Evolutionary conservation across 441 rosid species (phyloP), one percentile per base, ranked within the genome.

Genomic region (Pelargonium australe): DNA sequence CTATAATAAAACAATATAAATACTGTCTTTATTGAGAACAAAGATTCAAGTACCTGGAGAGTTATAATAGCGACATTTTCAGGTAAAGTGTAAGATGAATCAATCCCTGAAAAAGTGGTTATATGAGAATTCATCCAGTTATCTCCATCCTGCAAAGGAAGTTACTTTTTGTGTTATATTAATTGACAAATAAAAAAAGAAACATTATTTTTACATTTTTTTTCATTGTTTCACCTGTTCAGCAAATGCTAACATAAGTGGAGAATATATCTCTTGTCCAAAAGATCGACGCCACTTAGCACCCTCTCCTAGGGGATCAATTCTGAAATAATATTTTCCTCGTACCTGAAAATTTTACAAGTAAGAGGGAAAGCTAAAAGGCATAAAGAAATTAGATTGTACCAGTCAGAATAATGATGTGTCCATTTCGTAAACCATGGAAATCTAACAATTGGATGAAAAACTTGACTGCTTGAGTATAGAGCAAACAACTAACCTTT

Each of bases 181-280:
- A 10, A 57, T 57, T 17, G 20, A 53, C 20, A 66, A 65, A 34
- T 73, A n/a, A 43, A 69, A 60, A 55, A 47, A 51, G 14, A 47
- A 47, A n/a, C 11, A 49, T 23, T n/a, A 47, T 9, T 47, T 20
- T 11, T 69, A 64, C 67, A 20, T 53, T 73, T 14, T 55, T 17
- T 57, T 57, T 10, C 60, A 16, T 19, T 17, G 57, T 11, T 17
- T 82, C 70, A 94, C 99, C 87, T 88, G 87, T 67, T 86, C 81
- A 25, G 86, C 72, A 74, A 88, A 88, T 73, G 89, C 91, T 66
- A 88, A 79, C 49, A 88, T 79, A 65, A 88, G 77, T 13, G 95
- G 95, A 34, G 95, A 88, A 78, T 86, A 88, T 74, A 88, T 79
- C 79, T 86, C 91, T 81, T 88, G 91, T 55, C 95, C 91, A 69